These are phyloP conservation scores for Lichtheimia ornata DNA, from an alignment of 371 early-diverging fungal species.

Conservation along the genomic window DNA sequence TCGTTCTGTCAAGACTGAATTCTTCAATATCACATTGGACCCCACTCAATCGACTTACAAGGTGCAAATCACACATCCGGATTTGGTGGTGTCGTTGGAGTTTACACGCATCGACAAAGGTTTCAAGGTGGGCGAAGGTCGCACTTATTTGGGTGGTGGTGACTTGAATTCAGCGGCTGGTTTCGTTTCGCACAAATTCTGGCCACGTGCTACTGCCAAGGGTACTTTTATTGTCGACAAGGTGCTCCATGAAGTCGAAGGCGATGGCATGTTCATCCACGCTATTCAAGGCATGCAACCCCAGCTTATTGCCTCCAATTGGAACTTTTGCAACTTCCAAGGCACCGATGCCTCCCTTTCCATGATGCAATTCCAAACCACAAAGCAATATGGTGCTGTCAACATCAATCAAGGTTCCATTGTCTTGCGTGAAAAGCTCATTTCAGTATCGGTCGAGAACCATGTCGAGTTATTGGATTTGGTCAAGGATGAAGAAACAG, in stretches of 20 bases:
- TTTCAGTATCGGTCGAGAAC: conserved; percentile 79
- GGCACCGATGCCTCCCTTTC: conserved; percentile 62
- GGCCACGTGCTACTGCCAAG: conserved; percentile 73
- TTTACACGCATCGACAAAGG: conserved; percentile 70
- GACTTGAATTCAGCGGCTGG: conserved; percentile 47
- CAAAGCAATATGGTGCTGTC: conserved; percentile 72
- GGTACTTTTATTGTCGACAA: conserved; percentile 77
- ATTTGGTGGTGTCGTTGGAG: conserved; percentile 65
- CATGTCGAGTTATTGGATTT: conserved; percentile 53
- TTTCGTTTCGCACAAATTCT: conserved; percentile 77
- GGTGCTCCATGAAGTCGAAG: conserved; percentile 60
- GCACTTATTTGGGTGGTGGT: conserved; percentile 70
- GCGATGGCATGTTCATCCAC: conserved; percentile 81
- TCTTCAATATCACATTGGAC: conserved; percentile 64
- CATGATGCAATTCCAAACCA: conserved; percentile 85
- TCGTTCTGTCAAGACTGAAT: conserved; percentile 72
- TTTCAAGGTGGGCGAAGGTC: conserved; percentile 82
- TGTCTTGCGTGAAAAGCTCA: conserved; percentile 64
- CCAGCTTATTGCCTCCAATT: conserved; percentile 79
- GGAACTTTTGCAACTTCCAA: conserved; percentile 82
- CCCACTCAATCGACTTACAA: conserved; percentile 51
- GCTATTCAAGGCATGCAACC: conserved; percentile 87
- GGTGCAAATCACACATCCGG: conserved; percentile 61
- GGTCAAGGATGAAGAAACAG: conserved; percentile 67
- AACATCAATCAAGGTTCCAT: conserved; percentile 78